These are phyloP conservation scores for Zhuliangozyma blackwelliae DNA, from an alignment of 1,139 yeast species.

Conservation along the genomic window DNA sequence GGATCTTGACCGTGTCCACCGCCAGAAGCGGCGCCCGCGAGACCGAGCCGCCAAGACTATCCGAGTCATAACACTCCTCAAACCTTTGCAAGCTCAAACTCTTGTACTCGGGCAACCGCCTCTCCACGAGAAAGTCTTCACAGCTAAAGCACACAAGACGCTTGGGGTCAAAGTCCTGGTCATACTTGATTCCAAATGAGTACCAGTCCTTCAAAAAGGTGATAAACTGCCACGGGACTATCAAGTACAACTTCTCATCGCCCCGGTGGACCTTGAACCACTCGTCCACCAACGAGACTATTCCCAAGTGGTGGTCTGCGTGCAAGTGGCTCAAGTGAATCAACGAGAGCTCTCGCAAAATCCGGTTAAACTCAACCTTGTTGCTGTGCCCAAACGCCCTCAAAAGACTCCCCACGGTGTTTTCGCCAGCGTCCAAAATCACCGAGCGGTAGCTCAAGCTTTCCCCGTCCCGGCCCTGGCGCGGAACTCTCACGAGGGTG, in stretches of 20 bases:
- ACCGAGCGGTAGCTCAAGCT: slow-evolving; percentile 37
- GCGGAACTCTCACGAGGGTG: slow-evolving; percentile 69
- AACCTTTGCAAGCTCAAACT: slow-evolving; percentile 30
- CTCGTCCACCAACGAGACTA: slow-evolving; percentile 60
- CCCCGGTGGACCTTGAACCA: slow-evolving; percentile 50
- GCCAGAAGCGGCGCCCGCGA: slow-evolving; percentile 19
- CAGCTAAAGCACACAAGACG: slow-evolving; percentile 59
- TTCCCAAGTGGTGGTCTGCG: slow-evolving; percentile 95
- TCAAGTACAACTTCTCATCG: slow-evolving; percentile 44
- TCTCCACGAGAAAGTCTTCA: slow-evolving; percentile 49
- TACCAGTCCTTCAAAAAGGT: slow-evolving; percentile 71
- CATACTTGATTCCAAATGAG: slow-evolving; percentile 41
- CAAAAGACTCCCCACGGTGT: slow-evolving; percentile 69
- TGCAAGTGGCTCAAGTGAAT: slow-evolving; percentile 86
- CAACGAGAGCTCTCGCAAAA: slow-evolving; percentile 54
- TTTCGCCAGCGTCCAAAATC: slow-evolving; percentile 91
- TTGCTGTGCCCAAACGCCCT: slow-evolving; percentile 49
- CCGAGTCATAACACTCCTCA: slow-evolving; percentile 24
- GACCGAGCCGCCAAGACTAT: slow-evolving; percentile 12
- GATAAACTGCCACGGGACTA: slow-evolving; percentile 74
- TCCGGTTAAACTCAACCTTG: slow-evolving; percentile 26
- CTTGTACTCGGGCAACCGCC: slow-evolving; percentile 22
- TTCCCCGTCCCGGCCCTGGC: slow-evolving; percentile 11
- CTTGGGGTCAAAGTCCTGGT: slow-evolving; percentile 28
- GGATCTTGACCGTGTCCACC: slow-evolving; percentile 12